Evolutionary conservation across 1,284 basidiomycete species (phyloP), one percentile per base, ranked within the genome.

Genomic region (Cutaneotrichosporon dermatis): DNA sequence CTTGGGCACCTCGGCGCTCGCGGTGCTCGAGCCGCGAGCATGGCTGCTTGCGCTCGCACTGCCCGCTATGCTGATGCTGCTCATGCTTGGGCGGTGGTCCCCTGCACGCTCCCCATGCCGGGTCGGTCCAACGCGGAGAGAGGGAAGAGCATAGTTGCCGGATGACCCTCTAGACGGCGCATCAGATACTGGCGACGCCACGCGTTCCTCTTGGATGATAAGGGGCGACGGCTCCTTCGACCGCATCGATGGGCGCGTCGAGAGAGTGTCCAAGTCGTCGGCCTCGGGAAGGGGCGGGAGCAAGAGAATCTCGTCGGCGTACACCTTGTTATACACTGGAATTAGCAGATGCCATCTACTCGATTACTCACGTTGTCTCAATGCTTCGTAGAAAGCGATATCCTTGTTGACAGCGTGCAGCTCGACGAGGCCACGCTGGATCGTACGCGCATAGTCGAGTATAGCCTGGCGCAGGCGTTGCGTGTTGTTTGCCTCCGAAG

Each of bases 361-460:
- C 4, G 9, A 33, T 15, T 7, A 76, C 72, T 59, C 64, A 77
- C 78, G 88, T 69, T 85, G 86, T 75, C 90, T 87, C 51, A 98
- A 80, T 0, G 91, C 93, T 62, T 88, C 87, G 72, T 98, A 93
- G 83, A 98, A 97, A 3, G 87, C 84, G 52, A 88, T 80, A 83
- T 94, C 96, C 78, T 92, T 91, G 51, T 96, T 79, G 56, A 86
- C 83, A 1, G 86, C 86, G 13, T 54, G 55, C 72, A 97, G 92
- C 9, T 97, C 81, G 60, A 84, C 85, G 56, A 99, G 82, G 72
- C 91, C 93, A 51, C 83, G 85, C 63, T 91, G 88, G 59, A 97
- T 89, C 44, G 89, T 84, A 36, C 85, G 84, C 36, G 90, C 92
- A 77, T 94, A 89, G 60, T 91, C 86, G 62, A 93, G 88, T 61